These are phyloP conservation scores for Leccinellum luteum DNA, from an alignment of 768 basidiomycete genomes.

Conservation along the genomic window DNA sequence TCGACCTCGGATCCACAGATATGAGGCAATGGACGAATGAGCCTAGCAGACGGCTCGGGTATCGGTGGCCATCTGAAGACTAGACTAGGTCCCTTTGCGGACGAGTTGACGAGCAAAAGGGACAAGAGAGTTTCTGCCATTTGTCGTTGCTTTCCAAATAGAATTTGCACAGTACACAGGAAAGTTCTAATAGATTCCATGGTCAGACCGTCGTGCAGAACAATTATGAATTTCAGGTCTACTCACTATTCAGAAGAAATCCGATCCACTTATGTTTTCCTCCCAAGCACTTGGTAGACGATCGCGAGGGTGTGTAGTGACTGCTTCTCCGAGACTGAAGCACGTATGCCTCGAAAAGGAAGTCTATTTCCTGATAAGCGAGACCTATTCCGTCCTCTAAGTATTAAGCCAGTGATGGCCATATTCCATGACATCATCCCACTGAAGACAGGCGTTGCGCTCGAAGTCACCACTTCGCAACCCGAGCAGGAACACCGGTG, in stretches of 20 bases:
- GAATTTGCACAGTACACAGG: neutral
- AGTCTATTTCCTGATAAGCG: neutral
- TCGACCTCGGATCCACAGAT: slow-evolving; percentile 49
- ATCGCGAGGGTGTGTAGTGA: too few relatives aligned
- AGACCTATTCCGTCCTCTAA: too few relatives aligned
- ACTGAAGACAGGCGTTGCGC: slow-evolving; percentile 39
- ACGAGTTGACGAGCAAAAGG: slow-evolving; percentile 79
- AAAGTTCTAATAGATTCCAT: too few relatives aligned
- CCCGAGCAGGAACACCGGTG: slow-evolving; percentile 21
- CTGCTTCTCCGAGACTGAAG: too few relatives aligned
- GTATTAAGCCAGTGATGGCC: too few relatives aligned
- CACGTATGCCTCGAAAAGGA: slow-evolving; percentile 8
- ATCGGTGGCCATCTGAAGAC: slow-evolving; percentile 85
- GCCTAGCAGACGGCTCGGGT: slow-evolving; percentile 60
- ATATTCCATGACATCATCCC: slow-evolving; percentile 4
- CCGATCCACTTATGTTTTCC: neutral
- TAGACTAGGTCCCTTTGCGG: slow-evolving; percentile 73
- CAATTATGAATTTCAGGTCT: too few relatives aligned
- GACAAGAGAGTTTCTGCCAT: slow-evolving; percentile 73
- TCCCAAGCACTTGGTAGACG: neutral
- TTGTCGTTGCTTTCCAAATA: neutral
- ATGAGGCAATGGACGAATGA: slow-evolving; percentile 67
- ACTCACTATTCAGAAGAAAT: neutral
- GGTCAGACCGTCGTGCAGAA: neutral
- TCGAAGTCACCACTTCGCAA: slow-evolving; percentile 40